These are phyloP conservation scores for Carex arenaria DNA, from an alignment of 202 grass and related monocot species.

Conservation along the genomic window DNA sequence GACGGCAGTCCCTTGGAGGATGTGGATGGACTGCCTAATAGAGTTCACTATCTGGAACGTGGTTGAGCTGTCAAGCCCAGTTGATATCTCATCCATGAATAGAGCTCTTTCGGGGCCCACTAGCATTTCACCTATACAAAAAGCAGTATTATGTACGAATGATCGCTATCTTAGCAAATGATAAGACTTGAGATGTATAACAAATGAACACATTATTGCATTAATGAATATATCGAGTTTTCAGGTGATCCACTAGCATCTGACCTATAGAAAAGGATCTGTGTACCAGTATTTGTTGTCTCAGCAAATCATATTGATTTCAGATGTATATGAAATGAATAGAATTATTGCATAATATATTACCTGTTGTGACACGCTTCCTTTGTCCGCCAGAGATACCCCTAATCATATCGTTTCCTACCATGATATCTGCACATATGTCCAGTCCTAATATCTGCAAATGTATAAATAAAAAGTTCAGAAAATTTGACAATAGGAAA, in stretches of 20 bases:
- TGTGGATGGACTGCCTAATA: slow-evolving; percentile 41
- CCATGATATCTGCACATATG: slow-evolving; percentile 42
- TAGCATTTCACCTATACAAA: slow-evolving; percentile 51
- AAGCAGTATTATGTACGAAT: neutral
- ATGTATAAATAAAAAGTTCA: neutral
- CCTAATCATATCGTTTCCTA: slow-evolving; percentile 54
- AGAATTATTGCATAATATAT: neutral
- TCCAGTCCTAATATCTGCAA: slow-evolving; percentile 49
- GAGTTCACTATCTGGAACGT: slow-evolving; percentile 53
- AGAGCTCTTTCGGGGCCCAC: slow-evolving; percentile 42
- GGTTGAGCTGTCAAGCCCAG: slow-evolving; percentile 56
- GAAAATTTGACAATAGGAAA: neutral
- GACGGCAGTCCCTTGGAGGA: slow-evolving; percentile 40
- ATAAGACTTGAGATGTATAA: neutral
- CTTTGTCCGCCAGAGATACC: slow-evolving; percentile 54
- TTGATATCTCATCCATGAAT: slow-evolving; percentile 80
- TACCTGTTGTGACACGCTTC: slow-evolving; percentile 59
- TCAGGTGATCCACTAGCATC: neutral
- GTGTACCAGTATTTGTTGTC: neutral
- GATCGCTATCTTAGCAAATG: neutral
- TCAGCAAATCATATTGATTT: neutral
- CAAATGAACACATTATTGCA: neutral
- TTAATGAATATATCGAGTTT: neutral
- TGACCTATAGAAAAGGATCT: neutral
- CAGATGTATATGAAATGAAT: neutral